Base-by-base conservation (phyloP, 2,329 filamentous ascomycete species). In the Teratosphaeria epicoccoides region DNA sequence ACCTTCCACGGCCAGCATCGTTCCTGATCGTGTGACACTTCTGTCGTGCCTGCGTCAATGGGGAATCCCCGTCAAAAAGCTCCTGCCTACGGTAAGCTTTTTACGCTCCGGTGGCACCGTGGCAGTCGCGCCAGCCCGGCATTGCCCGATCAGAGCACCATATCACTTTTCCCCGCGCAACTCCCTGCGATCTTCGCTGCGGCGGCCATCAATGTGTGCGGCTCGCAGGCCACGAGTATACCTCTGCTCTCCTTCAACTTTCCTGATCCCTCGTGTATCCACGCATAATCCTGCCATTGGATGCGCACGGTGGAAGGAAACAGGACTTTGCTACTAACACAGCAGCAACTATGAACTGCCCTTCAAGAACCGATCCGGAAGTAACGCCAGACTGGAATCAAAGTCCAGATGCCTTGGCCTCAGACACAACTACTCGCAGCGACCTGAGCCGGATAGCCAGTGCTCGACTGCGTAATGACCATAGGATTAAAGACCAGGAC, bases 401-500 rank as follows among this genome's bases (percentile, higher is more conserved):
- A 66, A 83, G 73, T 56, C 82, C 81, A 1, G 70, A 75, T 51
- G 70, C 71, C 2, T 67, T 84, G 51, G 76, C 76, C 52, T 73
- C 74, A n/a, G 81, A 83, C 62, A 70, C 76, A 28, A 84, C 81
- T 2, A 84, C 81, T 5, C 72, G 78, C 52, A 76, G 78, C 57
- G 81, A 84, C 60, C 69, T 85, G 52, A 81, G 81, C 63, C 76
- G 77, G 26, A 74, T 82, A 53, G 78, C 76, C 37, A 84, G 82
- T 63, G 70, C 75, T 1, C 72, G 80, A 57, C 68, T 74, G n/a
- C 70, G 76, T 54, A 70, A 75, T 59, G 73, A 72, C 50, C 68
- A 70, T 55, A 64, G 68, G 55, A 61, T 67, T 55, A 61, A 63
- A 47, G 63, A 63, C 20, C 56, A 67, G 24, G 63, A 68, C 46